Evolutionary conservation across 331 rosid genomes (phyloP), one percentile per base, ranked within the genome.

Genomic region (Cydonia oblonga): DNA sequence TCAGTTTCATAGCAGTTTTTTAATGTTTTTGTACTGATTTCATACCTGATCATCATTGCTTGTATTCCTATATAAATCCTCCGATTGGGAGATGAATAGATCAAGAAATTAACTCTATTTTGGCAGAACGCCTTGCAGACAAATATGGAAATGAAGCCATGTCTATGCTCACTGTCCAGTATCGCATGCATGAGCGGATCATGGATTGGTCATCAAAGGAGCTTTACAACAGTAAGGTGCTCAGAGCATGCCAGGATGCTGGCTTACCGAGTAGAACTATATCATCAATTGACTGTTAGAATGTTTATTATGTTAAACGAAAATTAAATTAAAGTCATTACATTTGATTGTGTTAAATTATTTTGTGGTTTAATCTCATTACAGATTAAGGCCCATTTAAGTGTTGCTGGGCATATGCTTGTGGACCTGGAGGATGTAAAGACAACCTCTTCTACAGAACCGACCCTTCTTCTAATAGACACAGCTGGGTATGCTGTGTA

Each of bases 151-250:
- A 88, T 74, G 96, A 89, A 71, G 90, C 85, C 38, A 80, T 88
- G 68, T 89, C 96, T 24, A 91, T 93, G 98, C 96, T 93, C 54
- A 91, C 96, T 2, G 96, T 93, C 70, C 98, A 93, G 78, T 93
- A 93, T 81, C 98, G 98, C 25, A 91, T 93, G 97, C 97, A 93
- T 60, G 90, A 93, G 80, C 90, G 84, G 67, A 93, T 91, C 77
- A 93, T 93, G 98, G 84, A 89, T 75, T 93, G 97, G 98, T 93
- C 98, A 70, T 93, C 97, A 54, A 84, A 87, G 79, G 98, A 93
- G 83, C 97, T 93, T 78, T 93, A 93, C 90, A 82, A 85, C 83
- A 89, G 88, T 79, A 91, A 93, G 98, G 97, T 93, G 81, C 79
- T 75, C 71, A 56, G 60, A 74, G 44, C 70, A 49, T 64, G 78